These are phyloP conservation scores for Heimioporus sp. DNA, from an alignment of 768 basidiomycete species.

Conservation along the genomic window DNA sequence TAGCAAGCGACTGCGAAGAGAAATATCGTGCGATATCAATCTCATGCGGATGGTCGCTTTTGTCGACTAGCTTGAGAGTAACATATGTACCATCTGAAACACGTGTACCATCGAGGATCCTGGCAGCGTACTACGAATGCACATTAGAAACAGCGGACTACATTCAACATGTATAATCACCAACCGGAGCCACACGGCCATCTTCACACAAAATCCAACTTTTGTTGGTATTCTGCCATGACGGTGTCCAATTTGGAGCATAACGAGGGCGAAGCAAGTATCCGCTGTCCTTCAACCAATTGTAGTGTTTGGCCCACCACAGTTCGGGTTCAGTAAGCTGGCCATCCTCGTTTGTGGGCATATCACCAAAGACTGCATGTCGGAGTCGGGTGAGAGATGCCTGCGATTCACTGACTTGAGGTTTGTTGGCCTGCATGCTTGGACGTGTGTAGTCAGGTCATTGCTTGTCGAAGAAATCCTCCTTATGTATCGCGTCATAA, in stretches of 20 bases:
- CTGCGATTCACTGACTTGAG: no score
- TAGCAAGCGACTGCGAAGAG: no score
- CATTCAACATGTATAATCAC: background rate
- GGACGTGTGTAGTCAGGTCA: no score
- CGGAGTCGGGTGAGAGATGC: background rate
- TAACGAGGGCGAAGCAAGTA: conserved; percentile 21
- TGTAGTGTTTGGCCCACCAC: conserved; percentile 13
- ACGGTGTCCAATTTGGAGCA: conserved; percentile 19
- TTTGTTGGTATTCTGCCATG: conserved; percentile 12
- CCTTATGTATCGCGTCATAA: no score
- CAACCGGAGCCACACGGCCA: background rate
- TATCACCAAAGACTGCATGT: background rate
- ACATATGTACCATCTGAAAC: no score
- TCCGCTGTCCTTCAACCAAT: conserved; percentile 14
- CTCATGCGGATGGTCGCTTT: no score
- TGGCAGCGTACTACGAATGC: conserved; percentile 1
- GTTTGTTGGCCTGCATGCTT: no score
- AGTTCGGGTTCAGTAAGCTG: conserved; percentile 4
- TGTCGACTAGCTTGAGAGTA: no score
- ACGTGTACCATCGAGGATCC: conserved; percentile 26
- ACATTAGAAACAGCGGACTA: conserved; percentile 3
- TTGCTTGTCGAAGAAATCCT: no score
- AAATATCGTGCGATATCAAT: no score
- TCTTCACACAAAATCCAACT: conserved; percentile 3
- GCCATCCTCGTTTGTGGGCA: background rate